phyloP scores from a whole-genome alignment of 495 filamentous ascomycete species.

The Aspergillus kassunensis region DNA sequence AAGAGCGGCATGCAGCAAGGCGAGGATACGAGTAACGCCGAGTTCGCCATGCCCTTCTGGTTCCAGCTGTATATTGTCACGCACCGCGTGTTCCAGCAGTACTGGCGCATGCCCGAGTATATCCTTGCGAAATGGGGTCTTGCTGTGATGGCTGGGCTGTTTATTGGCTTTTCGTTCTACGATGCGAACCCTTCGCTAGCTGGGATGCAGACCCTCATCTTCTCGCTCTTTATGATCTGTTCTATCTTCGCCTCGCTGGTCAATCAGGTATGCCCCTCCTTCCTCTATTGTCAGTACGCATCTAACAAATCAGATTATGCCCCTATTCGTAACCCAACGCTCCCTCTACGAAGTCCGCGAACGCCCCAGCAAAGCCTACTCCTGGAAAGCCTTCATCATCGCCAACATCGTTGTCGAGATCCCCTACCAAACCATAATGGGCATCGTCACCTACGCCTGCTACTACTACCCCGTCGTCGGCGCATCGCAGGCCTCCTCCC shows the following conservation, averaged over 20 bases:
- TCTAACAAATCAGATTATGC: constrained; percentile 37
- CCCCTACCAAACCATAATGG: constrained; percentile 44
- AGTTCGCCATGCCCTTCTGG: constrained; percentile 50
- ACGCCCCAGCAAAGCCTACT: constrained; percentile 43
- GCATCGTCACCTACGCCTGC: constrained; percentile 39
- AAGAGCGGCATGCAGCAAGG: constrained; percentile 12
- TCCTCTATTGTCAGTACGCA: neutral
- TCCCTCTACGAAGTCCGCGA: constrained; percentile 51
- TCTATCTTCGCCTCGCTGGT: constrained; percentile 69
- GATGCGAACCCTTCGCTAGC: constrained; percentile 51
- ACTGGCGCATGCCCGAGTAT: constrained; percentile 52
- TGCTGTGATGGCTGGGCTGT: constrained; percentile 50
- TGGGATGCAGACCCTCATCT: constrained; percentile 79
- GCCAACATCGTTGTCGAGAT: constrained; percentile 48
- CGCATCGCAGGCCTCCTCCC: constrained; percentile 33
- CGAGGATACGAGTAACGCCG: constrained; percentile 22
- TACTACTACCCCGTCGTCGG: constrained; percentile 48
- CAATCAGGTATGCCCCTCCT: constrained; percentile 26
- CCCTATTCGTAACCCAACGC: constrained; percentile 44
- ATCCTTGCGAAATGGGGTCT: constrained; percentile 49
- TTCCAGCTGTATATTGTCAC: constrained; percentile 46
- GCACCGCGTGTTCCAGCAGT: constrained; percentile 42
- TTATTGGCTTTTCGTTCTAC: constrained; percentile 87
- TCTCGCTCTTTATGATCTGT: constrained; percentile 75
- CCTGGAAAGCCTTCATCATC: constrained; percentile 50